Conservation (phyloP, 1,284 basidiomycete genomes). For the Puccinia polysora region DNA sequence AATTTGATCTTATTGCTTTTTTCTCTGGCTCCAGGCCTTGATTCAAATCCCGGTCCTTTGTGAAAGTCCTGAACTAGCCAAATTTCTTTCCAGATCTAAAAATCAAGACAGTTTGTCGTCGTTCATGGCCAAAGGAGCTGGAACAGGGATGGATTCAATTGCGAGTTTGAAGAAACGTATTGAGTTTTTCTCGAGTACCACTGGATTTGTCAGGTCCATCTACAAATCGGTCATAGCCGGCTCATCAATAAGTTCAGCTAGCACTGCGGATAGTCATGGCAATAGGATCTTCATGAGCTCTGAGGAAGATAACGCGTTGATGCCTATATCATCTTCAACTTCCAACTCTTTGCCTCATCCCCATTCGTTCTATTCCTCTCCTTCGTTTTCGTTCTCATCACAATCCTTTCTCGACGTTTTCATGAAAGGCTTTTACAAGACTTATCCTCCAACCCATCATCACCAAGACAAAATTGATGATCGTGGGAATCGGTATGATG, state of each 20-base stretch:
- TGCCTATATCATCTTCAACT: conserved; percentile 68
- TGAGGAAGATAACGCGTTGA: conserved; percentile 50
- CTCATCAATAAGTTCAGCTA: neutral
- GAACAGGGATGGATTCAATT: conserved; percentile 7
- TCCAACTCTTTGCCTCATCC: conserved; percentile 2
- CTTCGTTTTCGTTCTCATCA: conserved; percentile 7
- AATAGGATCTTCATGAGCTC: neutral
- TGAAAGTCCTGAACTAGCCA: conserved; percentile 72
- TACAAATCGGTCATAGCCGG: conserved; percentile 67
- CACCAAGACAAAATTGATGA: too few species aligned
- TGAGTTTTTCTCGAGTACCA: conserved; percentile 60
- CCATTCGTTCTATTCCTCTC: conserved; percentile 13
- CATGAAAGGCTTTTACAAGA: conserved; percentile 4
- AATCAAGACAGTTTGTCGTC: conserved; percentile 61
- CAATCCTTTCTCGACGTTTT: conserved; percentile 14
- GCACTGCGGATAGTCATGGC: neutral
- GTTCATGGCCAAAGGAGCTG: neutral
- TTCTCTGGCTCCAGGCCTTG: conserved; percentile 59
- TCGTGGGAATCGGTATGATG: neutral
- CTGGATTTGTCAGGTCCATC: conserved; percentile 69
- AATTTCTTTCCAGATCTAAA: conserved; percentile 80
- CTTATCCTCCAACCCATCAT: neutral
- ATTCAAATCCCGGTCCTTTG: conserved; percentile 70
- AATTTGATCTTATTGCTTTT: neutral
- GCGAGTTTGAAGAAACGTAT: conserved; percentile 33